Conservation (phyloP, 192 early-diverging fungal genomes). For the Coemansia sp. region DNA sequence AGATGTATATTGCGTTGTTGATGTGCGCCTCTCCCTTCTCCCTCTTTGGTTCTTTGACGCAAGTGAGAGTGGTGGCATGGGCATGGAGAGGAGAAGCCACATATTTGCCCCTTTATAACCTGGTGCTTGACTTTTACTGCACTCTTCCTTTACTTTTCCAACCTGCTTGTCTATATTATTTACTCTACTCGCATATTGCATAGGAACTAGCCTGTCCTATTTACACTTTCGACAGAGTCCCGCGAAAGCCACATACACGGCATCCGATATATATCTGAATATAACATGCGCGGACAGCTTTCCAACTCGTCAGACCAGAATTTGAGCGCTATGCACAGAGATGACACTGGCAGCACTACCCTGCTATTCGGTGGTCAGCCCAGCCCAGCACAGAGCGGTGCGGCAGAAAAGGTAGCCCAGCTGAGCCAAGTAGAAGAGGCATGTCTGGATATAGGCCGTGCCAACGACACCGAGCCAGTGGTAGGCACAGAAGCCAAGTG, state of each 20-base stretch:
- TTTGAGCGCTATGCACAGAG: background rate
- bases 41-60: background rate
- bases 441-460: background rate
- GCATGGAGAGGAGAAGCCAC: background rate
- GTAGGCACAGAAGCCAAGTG: background rate
- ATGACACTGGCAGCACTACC: background rate
- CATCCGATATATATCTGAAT: background rate
- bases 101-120: background rate
- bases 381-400: conserved; percentile 1
- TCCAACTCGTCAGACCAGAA: background rate
- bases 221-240: background rate
- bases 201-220: background rate
- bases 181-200: background rate
- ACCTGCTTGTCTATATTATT: background rate
- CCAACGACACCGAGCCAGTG: background rate
- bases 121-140: background rate
- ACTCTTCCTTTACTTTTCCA: background rate
- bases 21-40: background rate
- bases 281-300: background rate
- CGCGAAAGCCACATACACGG: background rate
- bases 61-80: background rate
- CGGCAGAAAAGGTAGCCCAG: background rate
- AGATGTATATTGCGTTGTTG: background rate
- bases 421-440: background rate
- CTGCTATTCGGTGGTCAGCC: background rate